Evolutionary conservation across 805 yeast species (phyloP), one percentile per base, ranked within the genome.

Genomic region (Wickerhamomyces hampshirensis): DNA sequence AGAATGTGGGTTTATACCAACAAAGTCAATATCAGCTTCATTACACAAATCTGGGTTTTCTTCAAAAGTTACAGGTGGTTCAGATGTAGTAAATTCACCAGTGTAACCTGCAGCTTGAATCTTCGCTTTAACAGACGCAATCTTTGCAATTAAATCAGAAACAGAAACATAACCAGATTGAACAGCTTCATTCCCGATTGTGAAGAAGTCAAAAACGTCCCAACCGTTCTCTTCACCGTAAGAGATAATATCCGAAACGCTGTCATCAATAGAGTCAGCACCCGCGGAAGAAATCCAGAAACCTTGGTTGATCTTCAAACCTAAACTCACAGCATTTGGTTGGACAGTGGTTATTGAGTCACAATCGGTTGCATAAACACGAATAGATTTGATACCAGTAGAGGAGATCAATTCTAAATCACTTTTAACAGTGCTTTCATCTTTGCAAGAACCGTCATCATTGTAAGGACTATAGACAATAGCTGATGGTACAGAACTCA

Each of bases 361-460:
- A 66, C 97, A 89, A 60, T 89, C 97, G 40, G 85, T 82, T 49
- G 95, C 95, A 56, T 89, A 89, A 35, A 86, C 58, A 66, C 97
- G 77, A 36, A 89, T 63, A 35, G 72, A 71, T 27, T 62, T 55
- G 50, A 88, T 79, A 37, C 87, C 84, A 53, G 75, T 77, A 38
- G 71, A 56, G 18, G 61, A 53, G 50, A 89, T 84, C 41, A 63
- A 51, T 21, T 64, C 46, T 40, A 89, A 66, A 59, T 89, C 96
- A 16, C 63, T 43, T 32, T 58, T 40, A 30, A 89, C 84, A 11
- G 72, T 55, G 37, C 53, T 63, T 30, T 69, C 60, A 41, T 64
- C 66, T 56, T 85, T 88, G 65, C 97, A 88, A 3, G 73, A 44
- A 23, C 80, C 74, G 53, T 75, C 80, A 53, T 75, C 59, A 38